Percentiles rank a stretch among this genome's conserved stretches.
These are phyloP conservation scores for Penicillium macrosclerotiorum DNA, from an alignment of 495 filamentous ascomycete species.

Conservation along the genomic window DNA sequence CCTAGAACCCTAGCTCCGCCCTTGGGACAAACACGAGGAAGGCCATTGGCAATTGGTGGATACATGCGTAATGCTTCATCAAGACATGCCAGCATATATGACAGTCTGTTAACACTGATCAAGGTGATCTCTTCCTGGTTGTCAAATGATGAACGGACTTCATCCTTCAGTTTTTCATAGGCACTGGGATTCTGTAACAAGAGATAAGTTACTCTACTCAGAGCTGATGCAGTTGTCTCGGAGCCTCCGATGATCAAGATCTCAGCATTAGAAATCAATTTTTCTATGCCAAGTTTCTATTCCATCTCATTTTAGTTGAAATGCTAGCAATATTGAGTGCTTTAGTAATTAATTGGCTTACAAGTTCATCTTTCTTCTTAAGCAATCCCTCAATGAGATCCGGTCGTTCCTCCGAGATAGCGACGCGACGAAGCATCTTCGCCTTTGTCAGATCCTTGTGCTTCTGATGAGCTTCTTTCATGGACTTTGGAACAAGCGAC, in stretches of 20 bases:
- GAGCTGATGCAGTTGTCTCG: conserved; percentile 59
- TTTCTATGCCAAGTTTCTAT: conserved; percentile 37
- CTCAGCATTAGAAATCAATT: conserved; percentile 38
- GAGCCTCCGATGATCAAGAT: conserved; percentile 53
- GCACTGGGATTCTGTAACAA: conserved; percentile 45
- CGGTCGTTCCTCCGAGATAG: conserved; percentile 32
- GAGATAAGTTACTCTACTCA: conserved; percentile 53
- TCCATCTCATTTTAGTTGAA: background rate
- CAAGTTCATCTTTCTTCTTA: conserved; percentile 44
- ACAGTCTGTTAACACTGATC: conserved; percentile 39
- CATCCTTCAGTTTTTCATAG: conserved; percentile 41
- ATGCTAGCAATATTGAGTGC: background rate
- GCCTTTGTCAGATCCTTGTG: conserved; percentile 33
- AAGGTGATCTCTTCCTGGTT: conserved; percentile 55
- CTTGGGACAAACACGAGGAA: conserved; percentile 44
- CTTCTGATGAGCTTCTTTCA: conserved; percentile 28
- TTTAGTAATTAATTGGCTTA: too few relatives aligned
- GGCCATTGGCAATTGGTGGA: conserved; percentile 50
- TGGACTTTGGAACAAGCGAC: conserved; percentile 15
- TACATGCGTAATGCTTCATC: conserved; percentile 59
- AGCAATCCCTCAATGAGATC: conserved; percentile 52
- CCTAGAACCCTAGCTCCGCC: conserved; percentile 49
- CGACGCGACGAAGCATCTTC: conserved; percentile 44
- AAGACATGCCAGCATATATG: conserved; percentile 55
- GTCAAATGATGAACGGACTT: conserved; percentile 39